Evolutionary conservation across 2,329 filamentous ascomycete species (phyloP).

Genomic region (Sordariomycetes sp.): DNA sequence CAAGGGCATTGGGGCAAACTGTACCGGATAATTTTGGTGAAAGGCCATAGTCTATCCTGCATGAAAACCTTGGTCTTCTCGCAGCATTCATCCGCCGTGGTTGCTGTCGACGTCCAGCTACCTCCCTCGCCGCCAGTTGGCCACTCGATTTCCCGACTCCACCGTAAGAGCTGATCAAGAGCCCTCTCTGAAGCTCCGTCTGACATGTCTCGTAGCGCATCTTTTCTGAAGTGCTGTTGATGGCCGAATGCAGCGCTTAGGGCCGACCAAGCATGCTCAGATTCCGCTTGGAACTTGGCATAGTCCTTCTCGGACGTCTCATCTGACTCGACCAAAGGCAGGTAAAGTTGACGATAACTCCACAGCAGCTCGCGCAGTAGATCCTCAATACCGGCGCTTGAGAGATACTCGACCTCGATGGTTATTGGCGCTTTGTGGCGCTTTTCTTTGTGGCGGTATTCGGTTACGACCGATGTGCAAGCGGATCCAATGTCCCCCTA

Average conservation of each 20-base stretch:
- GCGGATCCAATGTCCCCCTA: conserved; percentile 20
- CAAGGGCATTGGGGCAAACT: neutral
- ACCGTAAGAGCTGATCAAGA: conserved; percentile 13
- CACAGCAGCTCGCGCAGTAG: conserved; percentile 19
- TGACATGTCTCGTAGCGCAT: conserved; percentile 13
- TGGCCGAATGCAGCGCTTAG: conserved; percentile 22
- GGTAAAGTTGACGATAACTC: conserved; percentile 19
- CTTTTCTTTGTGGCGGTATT: conserved; percentile 18
- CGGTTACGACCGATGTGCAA: conserved; percentile 23
- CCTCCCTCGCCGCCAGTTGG: conserved; percentile 13
- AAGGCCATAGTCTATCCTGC: conserved; percentile 22
- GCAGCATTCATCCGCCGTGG: conserved; percentile 18
- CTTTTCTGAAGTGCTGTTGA: conserved; percentile 12
- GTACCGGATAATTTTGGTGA: conserved; percentile 24
- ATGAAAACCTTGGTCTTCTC: conserved; percentile 20
- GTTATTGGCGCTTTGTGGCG: conserved; percentile 14
- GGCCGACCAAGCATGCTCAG: conserved; percentile 31
- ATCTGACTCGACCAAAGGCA: conserved; percentile 11
- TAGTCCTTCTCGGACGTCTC: conserved; percentile 14
- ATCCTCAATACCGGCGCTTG: conserved; percentile 13
- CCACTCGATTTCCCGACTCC: conserved; percentile 20
- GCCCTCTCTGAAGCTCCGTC: conserved; percentile 15
- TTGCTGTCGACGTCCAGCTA: conserved; percentile 17
- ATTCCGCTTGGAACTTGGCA: conserved; percentile 14
- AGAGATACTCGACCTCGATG: conserved; percentile 22